Evolutionary conservation across 1,284 basidiomycete genomes (phyloP).

Genomic region (Pascua guehoae): DNA sequence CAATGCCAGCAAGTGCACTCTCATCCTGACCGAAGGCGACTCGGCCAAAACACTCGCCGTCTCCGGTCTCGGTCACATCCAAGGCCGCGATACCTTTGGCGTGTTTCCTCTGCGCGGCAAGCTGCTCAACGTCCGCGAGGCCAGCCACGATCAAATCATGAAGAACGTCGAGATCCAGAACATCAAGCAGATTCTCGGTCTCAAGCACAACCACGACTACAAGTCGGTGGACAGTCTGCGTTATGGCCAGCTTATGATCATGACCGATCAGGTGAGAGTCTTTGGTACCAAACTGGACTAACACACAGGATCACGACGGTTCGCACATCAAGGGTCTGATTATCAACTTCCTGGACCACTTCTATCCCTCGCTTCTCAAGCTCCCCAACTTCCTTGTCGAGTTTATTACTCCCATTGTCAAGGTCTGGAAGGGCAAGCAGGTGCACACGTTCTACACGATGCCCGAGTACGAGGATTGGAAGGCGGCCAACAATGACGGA

Average conservation of each 20-base stretch:
- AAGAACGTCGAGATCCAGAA: slow-evolving; percentile 97
- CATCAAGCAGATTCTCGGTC: slow-evolving; percentile 96
- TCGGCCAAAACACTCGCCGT: slow-evolving; percentile 97
- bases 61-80: slow-evolving; percentile 85
- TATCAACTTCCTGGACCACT: slow-evolving; percentile 97
- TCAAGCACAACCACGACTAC: slow-evolving; percentile 93
- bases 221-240: slow-evolving; percentile 67
- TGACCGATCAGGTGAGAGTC: slow-evolving; percentile 88
- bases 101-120: slow-evolving; percentile 98
- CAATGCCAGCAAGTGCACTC: slow-evolving; percentile 77
- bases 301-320: slow-evolving; percentile 91
- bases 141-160: slow-evolving; percentile 91
- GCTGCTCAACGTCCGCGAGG: slow-evolving; percentile 95
- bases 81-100: slow-evolving; percentile 90
- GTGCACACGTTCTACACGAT: slow-evolving; percentile 92
- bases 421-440: slow-evolving; percentile 79
- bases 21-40: slow-evolving; percentile 98
- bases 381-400: slow-evolving; percentile 92
- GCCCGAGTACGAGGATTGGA: slow-evolving; percentile 94
- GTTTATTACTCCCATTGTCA: slow-evolving; percentile 97
- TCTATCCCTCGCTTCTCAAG: slow-evolving; percentile 91
- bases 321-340: slow-evolving; percentile 99
- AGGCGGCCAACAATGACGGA: slow-evolving; percentile 71
- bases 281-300: neutral
- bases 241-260: slow-evolving; percentile 97